Evolutionary conservation across 2,329 filamentous ascomycete genomes (phyloP).

Genomic region (Furcasterigmium furcatum): DNA sequence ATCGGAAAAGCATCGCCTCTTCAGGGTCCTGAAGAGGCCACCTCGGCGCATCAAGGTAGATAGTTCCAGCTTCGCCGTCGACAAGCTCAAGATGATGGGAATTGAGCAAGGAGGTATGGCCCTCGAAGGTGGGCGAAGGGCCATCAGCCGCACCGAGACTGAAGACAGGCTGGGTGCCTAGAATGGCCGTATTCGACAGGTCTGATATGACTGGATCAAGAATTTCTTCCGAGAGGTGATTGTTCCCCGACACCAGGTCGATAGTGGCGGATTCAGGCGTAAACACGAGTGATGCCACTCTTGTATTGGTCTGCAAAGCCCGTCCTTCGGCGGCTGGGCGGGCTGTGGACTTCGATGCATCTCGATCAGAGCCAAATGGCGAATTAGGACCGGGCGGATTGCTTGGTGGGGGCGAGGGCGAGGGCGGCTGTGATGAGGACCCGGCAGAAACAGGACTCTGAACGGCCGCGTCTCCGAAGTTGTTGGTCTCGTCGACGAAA

Average conservation of each 20-base stretch:
- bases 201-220: not conserved
- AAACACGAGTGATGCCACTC: not conserved
- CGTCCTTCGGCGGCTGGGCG: not conserved
- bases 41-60: constrained; percentile 7
- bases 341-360: not conserved
- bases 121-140: not conserved
- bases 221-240: too few relatives aligned
- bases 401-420: not conserved
- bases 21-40: constrained; percentile 15
- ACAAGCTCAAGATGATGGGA: not conserved
- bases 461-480: constrained; percentile 11
- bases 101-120: not conserved
- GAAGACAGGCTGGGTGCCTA: not conserved
- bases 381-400: not conserved
- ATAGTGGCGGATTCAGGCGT: not conserved
- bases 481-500: constrained; percentile 23
- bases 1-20: constrained; percentile 22
- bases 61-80: not conserved
- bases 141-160: not conserved
- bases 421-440: not conserved
- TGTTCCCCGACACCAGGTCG: not conserved
- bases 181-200: not conserved
- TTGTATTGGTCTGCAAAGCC: not conserved
- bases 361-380: too few relatives aligned
- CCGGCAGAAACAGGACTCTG: not conserved